Conservation (phyloP, 495 filamentous ascomycete species). For the Lasiosphaeria miniovina region DNA sequence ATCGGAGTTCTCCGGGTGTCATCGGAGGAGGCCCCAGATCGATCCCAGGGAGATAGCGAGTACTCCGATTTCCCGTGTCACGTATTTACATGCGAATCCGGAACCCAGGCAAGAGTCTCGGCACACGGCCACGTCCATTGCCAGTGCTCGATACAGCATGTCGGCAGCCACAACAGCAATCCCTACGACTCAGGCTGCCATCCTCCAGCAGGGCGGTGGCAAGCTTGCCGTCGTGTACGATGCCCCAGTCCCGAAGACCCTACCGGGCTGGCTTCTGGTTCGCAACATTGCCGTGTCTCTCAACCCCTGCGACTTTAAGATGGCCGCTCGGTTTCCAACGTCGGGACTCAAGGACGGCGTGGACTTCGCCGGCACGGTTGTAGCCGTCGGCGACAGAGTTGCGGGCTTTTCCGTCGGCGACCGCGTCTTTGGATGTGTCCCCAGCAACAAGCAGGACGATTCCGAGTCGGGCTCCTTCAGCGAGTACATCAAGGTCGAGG, state of each 20-base stretch:
- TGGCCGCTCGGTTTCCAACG: constrained; percentile 13
- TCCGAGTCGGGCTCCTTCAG: constrained; percentile 29
- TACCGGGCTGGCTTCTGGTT: constrained; percentile 3
- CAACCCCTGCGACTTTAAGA: constrained; percentile 30
- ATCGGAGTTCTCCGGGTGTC: no score
- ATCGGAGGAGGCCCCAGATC: no score
- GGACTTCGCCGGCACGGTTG: constrained; percentile 26
- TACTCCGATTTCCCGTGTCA: no score
- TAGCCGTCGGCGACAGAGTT: constrained; percentile 6
- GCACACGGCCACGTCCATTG: no score
- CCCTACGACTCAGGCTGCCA: constrained; percentile 11
- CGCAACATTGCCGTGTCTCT: constrained; percentile 15
- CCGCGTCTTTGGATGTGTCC: constrained; percentile 24
- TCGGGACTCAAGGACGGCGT: constrained; percentile 16
- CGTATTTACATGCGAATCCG: no score
- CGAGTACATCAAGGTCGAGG: constrained; percentile 21
- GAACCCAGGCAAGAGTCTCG: no score
- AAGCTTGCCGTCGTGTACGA: constrained; percentile 4
- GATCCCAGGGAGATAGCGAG: no score
- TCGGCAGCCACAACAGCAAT: constrained; percentile 1
- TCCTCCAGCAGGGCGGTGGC: constrained; percentile 15
- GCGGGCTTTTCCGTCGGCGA: constrained; percentile 17
- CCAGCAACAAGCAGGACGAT: constrained; percentile 17
- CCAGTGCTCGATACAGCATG: not conserved
- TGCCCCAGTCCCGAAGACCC: constrained; percentile 8